Evolutionary conservation across 1,139 yeast species (phyloP).

Genomic region (Blastobotrys illinoisensis): DNA sequence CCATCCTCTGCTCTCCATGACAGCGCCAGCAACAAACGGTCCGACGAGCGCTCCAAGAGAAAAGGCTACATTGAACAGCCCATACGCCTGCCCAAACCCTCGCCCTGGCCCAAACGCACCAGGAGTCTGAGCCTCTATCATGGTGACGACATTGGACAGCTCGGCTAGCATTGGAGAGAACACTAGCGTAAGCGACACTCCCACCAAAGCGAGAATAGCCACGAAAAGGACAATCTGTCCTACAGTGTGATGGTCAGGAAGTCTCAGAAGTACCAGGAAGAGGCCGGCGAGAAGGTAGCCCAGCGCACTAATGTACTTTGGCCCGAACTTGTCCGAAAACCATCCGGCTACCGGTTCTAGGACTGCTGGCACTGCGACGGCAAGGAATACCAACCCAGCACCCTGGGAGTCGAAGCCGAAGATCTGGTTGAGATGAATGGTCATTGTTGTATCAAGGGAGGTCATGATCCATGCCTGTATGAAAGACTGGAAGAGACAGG

Average conservation of each 20-base stretch:
- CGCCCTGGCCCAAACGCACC: conserved; percentile 32
- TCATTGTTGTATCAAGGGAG: conserved; percentile 32
- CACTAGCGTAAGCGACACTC: conserved; percentile 23
- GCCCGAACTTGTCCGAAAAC: conserved; percentile 30
- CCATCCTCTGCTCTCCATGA: conserved; percentile 27
- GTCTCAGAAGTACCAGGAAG: conserved; percentile 26
- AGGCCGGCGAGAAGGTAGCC: conserved; percentile 28
- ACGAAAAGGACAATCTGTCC: conserved; percentile 29
- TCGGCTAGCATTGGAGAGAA: conserved; percentile 32
- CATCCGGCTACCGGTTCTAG: conserved; percentile 33
- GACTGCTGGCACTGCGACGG: conserved; percentile 31
- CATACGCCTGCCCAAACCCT: conserved; percentile 35
- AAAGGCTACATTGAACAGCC: conserved; percentile 33
- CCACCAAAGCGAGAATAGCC: conserved; percentile 28
- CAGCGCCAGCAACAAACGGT: conserved; percentile 32
- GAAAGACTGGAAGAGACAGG: conserved; percentile 25
- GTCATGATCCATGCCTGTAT: conserved; percentile 31
- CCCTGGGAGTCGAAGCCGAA: conserved; percentile 31
- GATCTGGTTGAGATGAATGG: conserved; percentile 29
- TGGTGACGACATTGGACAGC: conserved; percentile 25
- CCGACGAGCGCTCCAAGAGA: conserved; percentile 33
- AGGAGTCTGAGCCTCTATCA: conserved; percentile 26
- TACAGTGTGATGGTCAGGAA: conserved; percentile 26
- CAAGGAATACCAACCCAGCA: conserved; percentile 32
- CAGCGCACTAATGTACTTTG: conserved; percentile 25